These are phyloP conservation scores for Aspergillus bertholletiae DNA, from an alignment of 495 filamentous ascomycete genomes.

Conservation along the genomic window DNA sequence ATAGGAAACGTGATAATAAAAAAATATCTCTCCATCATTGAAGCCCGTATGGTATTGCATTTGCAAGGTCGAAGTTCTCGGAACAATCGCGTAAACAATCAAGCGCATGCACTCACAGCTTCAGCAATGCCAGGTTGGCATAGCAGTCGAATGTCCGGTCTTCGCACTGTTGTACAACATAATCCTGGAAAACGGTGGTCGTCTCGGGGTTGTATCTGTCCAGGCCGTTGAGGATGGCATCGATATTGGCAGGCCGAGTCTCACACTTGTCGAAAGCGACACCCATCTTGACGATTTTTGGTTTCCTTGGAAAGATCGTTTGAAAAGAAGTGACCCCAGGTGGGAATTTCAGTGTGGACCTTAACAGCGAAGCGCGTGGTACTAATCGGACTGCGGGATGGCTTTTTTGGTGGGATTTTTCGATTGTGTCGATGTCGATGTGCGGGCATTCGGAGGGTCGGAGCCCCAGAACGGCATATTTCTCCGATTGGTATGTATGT, in stretches of 20 bases:
- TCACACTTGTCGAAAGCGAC: conserved; percentile 54
- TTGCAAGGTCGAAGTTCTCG: conserved; percentile 1
- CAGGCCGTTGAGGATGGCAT: conserved; percentile 84
- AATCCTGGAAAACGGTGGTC: conserved; percentile 88
- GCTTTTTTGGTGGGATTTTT: conserved; percentile 41
- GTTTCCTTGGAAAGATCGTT: neutral
- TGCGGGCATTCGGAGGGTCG: conserved; percentile 14
- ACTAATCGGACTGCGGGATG: conserved; percentile 22
- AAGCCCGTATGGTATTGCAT: conserved; percentile 9
- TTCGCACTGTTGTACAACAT: conserved; percentile 93
- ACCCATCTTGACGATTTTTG: conserved; percentile 35
- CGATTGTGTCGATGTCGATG: conserved; percentile 32
- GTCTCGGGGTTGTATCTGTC: conserved; percentile 99
- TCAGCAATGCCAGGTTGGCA: conserved; percentile 91
- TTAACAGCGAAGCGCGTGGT: conserved; percentile 2
- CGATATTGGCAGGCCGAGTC: conserved; percentile 81
- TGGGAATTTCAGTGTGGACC: neutral
- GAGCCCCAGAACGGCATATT: conserved; percentile 22
- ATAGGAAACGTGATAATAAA: conserved; percentile 91
- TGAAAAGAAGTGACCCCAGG: conserved; percentile 1
- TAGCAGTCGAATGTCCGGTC: conserved; percentile 90
- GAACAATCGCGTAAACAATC: neutral
- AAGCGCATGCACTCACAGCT: conserved; percentile 72
- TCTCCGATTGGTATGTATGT: conserved; percentile 19
- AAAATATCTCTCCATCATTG: conserved; percentile 61